Conservation (phyloP, 768 basidiomycete species). For the Nidularia pulvinata region DNA sequence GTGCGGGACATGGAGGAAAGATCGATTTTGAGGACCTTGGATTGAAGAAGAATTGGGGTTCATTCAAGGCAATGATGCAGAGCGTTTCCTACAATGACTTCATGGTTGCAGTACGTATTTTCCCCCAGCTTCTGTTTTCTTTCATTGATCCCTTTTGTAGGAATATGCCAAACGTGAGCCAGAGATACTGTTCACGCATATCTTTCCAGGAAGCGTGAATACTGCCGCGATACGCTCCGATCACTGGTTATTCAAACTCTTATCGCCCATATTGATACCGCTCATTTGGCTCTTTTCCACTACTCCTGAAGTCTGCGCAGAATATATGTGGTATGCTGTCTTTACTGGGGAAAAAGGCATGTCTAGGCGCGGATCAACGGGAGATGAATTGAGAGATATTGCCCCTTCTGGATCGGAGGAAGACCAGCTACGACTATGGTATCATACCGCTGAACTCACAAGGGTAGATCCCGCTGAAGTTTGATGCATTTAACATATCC, state of each 20-base stretch:
- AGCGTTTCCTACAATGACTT: conserved; percentile 34
- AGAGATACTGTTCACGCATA: conserved; percentile 40
- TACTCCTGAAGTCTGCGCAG: conserved; percentile 18
- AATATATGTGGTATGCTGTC: conserved; percentile 27
- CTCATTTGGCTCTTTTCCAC: conserved; percentile 16
- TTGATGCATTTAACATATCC: too few species aligned
- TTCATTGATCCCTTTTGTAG: conserved; percentile 12
- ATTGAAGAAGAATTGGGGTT: conserved; percentile 28
- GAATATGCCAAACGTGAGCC: conserved; percentile 36
- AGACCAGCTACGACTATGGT: too few species aligned
- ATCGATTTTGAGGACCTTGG: conserved; percentile 36
- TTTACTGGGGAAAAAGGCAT: conserved; percentile 18
- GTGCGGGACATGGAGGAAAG: conserved; percentile 17
- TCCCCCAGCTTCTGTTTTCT: neutral
- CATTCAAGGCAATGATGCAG: conserved; percentile 17
- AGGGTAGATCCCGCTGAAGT: too few species aligned
- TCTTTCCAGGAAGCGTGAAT: conserved; percentile 36
- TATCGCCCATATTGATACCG: conserved; percentile 12
- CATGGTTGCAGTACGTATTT: conserved; percentile 26
- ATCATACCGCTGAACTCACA: too few species aligned
- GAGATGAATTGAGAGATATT: conserved; percentile 6
- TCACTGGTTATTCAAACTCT: conserved; percentile 9
- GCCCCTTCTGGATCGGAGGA: too few species aligned
- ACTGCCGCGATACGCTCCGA: conserved; percentile 12
- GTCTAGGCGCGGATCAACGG: conserved; percentile 10